Evolutionary conservation across 768 basidiomycete species (phyloP), one percentile per base, ranked within the genome.

Genomic region (Russula lepida): DNA sequence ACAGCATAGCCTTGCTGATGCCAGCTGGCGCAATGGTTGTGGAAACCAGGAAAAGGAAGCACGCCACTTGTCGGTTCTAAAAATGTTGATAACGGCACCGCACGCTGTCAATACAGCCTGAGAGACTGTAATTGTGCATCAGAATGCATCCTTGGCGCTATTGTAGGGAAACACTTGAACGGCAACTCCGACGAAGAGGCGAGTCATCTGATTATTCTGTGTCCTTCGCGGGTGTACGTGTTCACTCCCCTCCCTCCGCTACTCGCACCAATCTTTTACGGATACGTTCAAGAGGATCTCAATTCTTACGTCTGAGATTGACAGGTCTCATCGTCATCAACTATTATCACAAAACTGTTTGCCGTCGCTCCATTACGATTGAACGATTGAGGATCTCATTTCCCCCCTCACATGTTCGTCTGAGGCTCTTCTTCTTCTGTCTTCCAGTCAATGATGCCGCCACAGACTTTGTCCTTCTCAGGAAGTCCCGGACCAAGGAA

Each of bases 401-500:
- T 27, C 46, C 28, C 32, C 6, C 35, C 13, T 25, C 30, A 12
- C 17, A 44, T 44, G 62, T 63, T 58, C 25, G 62, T 63, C 62
- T 19, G n/a, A 43, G 17, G 17, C 27, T 15, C 56, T 57, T 32
- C 62, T 44, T 53, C 43, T 43, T 17, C n/a, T n/a, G 17, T 15
- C 46, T 62, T 58, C 57, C 62, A 46, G 62, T 63, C 44, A 52
- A 54, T 62, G 51, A 58, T 56, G 51, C 55, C 54, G 33, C 13
- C 33, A 39, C 51, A 37, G 37, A 27, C 54, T 58, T 58, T 63
- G 62, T 49, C 46, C 62, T 35, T 58, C 52, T 63, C 41, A 54
- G 57, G 63, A 33, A 56, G 25, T 37, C 50, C 15, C 23, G 59
- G 33, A 6, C 46, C 55, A 27, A 41, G 21, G 35, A 55, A 6